These are phyloP conservation scores for Aspergillus chevalieri DNA, from an alignment of 2,329 filamentous ascomycete genomes.

Conservation along the genomic window DNA sequence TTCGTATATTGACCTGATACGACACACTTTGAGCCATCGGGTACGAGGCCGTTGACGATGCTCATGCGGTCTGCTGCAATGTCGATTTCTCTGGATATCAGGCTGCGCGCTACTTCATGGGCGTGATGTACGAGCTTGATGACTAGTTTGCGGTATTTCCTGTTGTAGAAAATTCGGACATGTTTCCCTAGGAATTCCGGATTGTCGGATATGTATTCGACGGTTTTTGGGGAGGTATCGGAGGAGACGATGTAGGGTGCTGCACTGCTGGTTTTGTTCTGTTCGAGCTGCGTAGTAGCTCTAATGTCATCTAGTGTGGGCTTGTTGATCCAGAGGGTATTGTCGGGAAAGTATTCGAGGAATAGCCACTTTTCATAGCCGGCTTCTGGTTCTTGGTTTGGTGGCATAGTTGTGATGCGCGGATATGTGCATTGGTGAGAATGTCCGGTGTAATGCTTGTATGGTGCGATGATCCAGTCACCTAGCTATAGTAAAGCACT, in stretches of 20 bases:
- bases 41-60: not conserved
- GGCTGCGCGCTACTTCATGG: not conserved
- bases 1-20: not conserved
- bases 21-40: not conserved
- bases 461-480: too few relatives aligned
- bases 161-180: not conserved
- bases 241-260: not conserved
- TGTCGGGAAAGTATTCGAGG: too few relatives aligned
- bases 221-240: not conserved
- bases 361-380: too few relatives aligned
- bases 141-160: not conserved
- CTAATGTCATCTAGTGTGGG: too few relatives aligned
- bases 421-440: too few relatives aligned
- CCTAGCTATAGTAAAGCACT: too few relatives aligned
- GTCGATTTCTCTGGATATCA: not conserved
- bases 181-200: not conserved
- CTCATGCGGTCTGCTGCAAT: not conserved
- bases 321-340: too few relatives aligned
- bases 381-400: too few relatives aligned
- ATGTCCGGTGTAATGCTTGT: too few relatives aligned
- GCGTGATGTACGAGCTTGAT: not conserved
- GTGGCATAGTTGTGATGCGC: too few relatives aligned
- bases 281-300: not conserved
- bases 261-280: not conserved
- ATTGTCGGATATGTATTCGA: not conserved